Percentiles rank a stretch among this genome's conserved stretches.
These are phyloP conservation scores for Didymella keratinophila DNA, from an alignment of 2,329 filamentous ascomycete species.

Conservation along the genomic window DNA sequence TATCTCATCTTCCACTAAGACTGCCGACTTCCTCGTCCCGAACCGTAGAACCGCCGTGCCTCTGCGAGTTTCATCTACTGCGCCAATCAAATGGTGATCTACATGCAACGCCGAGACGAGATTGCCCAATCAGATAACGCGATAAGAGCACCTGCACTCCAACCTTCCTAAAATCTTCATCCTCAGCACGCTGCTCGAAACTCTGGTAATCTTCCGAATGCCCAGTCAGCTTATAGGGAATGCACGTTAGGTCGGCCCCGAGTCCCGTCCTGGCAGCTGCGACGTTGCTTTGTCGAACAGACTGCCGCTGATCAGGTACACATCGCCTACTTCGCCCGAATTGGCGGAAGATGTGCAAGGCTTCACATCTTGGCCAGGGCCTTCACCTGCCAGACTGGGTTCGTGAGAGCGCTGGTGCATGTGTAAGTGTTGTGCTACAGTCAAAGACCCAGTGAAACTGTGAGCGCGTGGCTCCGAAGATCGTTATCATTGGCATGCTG, in stretches of 20 bases:
- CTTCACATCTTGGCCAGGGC: constrained; percentile 27
- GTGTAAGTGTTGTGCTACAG: constrained; percentile 23
- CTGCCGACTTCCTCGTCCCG: constrained; percentile 26
- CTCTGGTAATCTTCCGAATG: constrained; percentile 29
- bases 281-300: constrained; percentile 17
- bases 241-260: constrained; percentile 43
- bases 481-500: constrained; percentile 42
- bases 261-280: constrained; percentile 38
- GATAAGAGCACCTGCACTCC: constrained; percentile 41
- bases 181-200: constrained; percentile 22
- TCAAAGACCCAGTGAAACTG: constrained; percentile 17
- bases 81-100: constrained; percentile 40
- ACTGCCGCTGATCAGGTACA: constrained; percentile 33
- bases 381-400: constrained; percentile 41
- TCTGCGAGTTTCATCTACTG: constrained; percentile 25
- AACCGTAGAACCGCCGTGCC: constrained; percentile 31
- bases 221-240: constrained; percentile 25
- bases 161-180: constrained; percentile 19
- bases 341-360: constrained; percentile 27
- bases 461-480: constrained; percentile 39
- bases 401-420: constrained; percentile 29
- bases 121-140: constrained; percentile 37
- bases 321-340: constrained; percentile 24
- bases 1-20: constrained; percentile 20
- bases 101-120: constrained; percentile 21